phyloP scores from a whole-genome alignment of 2,329 filamentous ascomycete species.

The Colletotrichum sp. region DNA sequence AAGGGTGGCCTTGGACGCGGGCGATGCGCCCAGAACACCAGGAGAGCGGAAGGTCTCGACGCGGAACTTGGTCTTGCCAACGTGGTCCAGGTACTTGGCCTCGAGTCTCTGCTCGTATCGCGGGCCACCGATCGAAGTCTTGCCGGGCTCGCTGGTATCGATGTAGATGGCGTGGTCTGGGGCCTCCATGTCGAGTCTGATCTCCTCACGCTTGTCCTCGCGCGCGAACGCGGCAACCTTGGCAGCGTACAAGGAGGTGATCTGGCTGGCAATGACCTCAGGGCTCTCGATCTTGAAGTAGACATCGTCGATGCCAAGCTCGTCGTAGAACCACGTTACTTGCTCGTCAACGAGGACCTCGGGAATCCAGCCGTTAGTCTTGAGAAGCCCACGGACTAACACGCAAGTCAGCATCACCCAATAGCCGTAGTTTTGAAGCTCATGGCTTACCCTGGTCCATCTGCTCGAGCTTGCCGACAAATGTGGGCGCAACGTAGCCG shows the following conservation, averaged over 20 bases:
- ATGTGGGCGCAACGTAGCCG: constrained; percentile 93
- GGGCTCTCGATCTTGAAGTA: constrained; percentile 93
- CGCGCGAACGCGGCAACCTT: constrained; percentile 94
- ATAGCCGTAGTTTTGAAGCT: background rate
- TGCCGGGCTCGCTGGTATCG: constrained; percentile 91
- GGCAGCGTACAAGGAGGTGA: constrained; percentile 95
- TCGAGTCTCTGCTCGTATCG: constrained; percentile 93
- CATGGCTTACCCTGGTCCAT: constrained; percentile 73
- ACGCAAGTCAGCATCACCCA: background rate
- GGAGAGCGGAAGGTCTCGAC: constrained; percentile 97
- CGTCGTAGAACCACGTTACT: constrained; percentile 96
- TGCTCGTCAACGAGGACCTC: constrained; percentile 82
- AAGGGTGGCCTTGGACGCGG: constrained; percentile 78
- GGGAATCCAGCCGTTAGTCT: constrained; percentile 85
- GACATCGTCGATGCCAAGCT: constrained; percentile 97
- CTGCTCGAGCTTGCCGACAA: constrained; percentile 90
- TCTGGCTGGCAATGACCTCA: constrained; percentile 88
- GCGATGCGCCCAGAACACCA: constrained; percentile 72
- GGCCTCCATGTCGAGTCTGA: constrained; percentile 94
- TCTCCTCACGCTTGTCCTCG: constrained; percentile 92
- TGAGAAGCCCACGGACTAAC: constrained; percentile 80
- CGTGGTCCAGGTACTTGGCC: constrained; percentile 90
- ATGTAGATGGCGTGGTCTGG: constrained; percentile 97
- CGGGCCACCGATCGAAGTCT: constrained; percentile 78
- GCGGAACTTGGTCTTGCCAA: constrained; percentile 77